Evolutionary conservation across 2,329 filamentous ascomycete genomes (phyloP), one percentile per base, ranked within the genome.

Genomic region (Trichoderma oligosporum): DNA sequence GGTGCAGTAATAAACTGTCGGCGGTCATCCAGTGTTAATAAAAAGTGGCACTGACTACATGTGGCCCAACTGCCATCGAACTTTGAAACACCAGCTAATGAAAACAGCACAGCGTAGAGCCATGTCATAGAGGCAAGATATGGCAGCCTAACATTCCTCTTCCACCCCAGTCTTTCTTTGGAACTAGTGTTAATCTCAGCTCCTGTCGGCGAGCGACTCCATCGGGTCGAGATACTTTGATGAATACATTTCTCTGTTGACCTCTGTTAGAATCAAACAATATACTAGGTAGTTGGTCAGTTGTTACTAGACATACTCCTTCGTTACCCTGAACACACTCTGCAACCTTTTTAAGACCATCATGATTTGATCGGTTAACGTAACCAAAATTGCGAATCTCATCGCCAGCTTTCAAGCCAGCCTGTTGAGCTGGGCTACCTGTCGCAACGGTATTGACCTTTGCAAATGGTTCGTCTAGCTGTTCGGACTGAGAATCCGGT

Each of bases 121-220:
- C 5, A 27, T 14, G 7, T 38, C 56, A 96, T 57, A 95, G 64
- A 24, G 90, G 91, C 63, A 96, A 74, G 62, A 97, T 82, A 75
- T 97, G 92, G 71, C 93, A 99, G 55, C 93, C 93, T 66, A 99
- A 76, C 70, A 95, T 76, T 11, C 93, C 94, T 71, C 91, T 81
- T 27, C 94, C 94, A 63, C 93, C 93, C 93, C 94, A 99, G 68
- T 92, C 80, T 42, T 84, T 82, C 65, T 84, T 82, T 53, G 93
- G 93, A 46, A 79, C 89, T 62, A 99, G 74, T 62, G 82, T 85
- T 66, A 97, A 73, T 57, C 85, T 80, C 58, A 94, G 71, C 62
- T 91, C 82, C 66, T 79, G 76, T 56, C 71, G 72, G 63, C 66
- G 68, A 42, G 68, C 74, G 54, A 71, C 72, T 35, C 70, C 74